Conservation (phyloP, 2,329 filamentous ascomycete genomes). For the Alternaria hordeiaustralica region DNA sequence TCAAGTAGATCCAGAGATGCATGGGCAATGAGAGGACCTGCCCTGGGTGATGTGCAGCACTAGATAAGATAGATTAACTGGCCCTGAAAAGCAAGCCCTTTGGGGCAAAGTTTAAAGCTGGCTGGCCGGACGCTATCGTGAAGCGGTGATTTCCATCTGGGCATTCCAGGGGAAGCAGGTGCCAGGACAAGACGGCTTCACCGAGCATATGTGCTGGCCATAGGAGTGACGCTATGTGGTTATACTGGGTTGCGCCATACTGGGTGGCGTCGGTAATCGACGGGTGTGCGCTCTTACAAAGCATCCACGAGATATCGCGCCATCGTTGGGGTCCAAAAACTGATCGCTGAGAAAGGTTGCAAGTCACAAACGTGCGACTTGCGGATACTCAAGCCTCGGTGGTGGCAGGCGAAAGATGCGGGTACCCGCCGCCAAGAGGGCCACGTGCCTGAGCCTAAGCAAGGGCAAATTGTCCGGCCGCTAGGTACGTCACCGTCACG, state of each 20-base stretch:
- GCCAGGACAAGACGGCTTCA: background rate
- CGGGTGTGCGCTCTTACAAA: background rate
- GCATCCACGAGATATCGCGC: background rate
- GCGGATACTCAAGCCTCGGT: background rate
- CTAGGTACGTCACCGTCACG: background rate
- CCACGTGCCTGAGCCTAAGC: conserved; percentile 1
- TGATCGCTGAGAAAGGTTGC: background rate
- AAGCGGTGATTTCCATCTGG: conserved; percentile 13
- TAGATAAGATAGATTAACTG: conserved; percentile 21
- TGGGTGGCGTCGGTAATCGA: background rate
- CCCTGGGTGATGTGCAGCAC: conserved; percentile 2
- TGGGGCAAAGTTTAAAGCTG: background rate
- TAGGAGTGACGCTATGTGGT: background rate
- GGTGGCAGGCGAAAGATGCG: background rate
- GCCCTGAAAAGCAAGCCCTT: conserved; percentile 11
- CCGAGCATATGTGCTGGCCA: background rate
- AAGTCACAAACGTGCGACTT: background rate
- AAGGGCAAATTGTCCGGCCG: background rate
- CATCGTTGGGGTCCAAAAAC: background rate
- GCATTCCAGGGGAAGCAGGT: conserved; percentile 1
- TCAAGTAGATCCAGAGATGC: conserved; percentile 13
- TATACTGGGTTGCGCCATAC: background rate
- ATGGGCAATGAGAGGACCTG: background rate
- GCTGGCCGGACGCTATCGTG: conserved; percentile 6
- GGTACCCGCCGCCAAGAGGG: conserved; percentile 3